Percentiles rank a stretch among this genome's conserved stretches.
These are phyloP conservation scores for Nitzschia sp. DNA, from an alignment of 108 stramenopile species.

Conservation along the genomic window DNA sequence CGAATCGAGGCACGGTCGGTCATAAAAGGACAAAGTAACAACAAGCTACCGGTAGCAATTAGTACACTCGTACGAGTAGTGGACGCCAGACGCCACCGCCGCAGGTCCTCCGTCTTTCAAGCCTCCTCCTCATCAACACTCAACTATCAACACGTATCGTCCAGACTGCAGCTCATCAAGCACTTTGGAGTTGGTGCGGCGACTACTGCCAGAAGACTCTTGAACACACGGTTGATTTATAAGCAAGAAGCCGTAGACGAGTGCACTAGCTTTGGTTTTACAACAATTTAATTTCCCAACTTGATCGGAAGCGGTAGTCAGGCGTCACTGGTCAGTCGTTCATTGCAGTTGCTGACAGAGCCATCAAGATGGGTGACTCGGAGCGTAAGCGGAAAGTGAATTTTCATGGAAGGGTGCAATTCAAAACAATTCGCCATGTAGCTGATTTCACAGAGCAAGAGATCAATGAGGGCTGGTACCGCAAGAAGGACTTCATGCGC, in stretches of 20 bases:
- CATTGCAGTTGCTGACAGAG: not conserved
- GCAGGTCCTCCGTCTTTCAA: no score
- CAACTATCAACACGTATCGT: no score
- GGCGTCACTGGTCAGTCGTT: no score
- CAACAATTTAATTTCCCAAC: not conserved
- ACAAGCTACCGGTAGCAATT: no score
- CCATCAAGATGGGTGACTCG: constrained; percentile 9
- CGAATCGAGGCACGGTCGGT: no score
- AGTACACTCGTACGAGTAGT: no score
- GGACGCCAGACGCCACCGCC: no score
- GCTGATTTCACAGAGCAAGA: constrained; percentile 36
- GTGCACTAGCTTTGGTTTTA: not conserved
- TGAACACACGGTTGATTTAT: not conserved
- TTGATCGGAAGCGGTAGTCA: not conserved
- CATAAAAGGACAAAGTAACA: no score
- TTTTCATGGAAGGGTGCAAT: constrained; percentile 39
- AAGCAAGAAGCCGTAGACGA: not conserved
- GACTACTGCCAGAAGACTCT: no score
- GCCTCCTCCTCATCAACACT: no score
- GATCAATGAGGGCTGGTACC: constrained; percentile 35
- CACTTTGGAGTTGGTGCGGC: no score
- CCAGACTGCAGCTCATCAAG: no score
- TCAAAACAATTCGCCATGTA: constrained; percentile 43
- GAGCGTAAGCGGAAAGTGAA: constrained; percentile 17
- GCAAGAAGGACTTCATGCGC: constrained; percentile 40